Base-by-base conservation (phyloP, 495 filamentous ascomycete species). In the Geoglossum glabrum region DNA sequence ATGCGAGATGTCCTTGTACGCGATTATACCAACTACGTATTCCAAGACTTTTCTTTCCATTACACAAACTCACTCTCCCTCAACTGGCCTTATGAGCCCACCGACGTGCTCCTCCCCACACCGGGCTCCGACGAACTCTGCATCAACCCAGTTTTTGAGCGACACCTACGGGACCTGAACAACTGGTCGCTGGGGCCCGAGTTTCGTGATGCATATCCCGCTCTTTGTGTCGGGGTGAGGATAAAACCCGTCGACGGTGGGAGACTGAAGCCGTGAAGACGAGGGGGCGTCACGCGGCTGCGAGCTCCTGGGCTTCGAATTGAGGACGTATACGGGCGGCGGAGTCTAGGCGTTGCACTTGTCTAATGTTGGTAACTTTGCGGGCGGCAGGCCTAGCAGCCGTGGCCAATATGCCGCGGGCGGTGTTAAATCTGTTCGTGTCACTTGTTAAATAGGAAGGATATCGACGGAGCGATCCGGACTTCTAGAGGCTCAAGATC, bases 51-150 rank as follows among this genome's bases (percentile, higher is more conserved):
- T 55, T 63, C 65, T 26, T 62, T 60, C 36, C 57, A 62, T 34
- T 66, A 67, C 50, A 64, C 60, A 27, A 54, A 59, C 19, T 65
- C 64, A 45, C 52, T 68, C 17, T 63, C 38, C 36, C 56, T 69
- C 28, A 65, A 67, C 38, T 27, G 9, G 54, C 54, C 28, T 0
- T 56, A 56, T 28, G 33, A 56, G n/a, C 54, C 54, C 17, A 56
- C 38, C 11, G 54, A 56, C 54, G 49, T 52, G 9, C 49, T 52
- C 49, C 49, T 52, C 49, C 28, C 49, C 1, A 52, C 49, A 13
- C 19, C 49, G 11, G 23, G 49, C 17, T 52, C 49, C 49, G 49
- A 52, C 25, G 49, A 52, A 6, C 49, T 52, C 9, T 52, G 49
- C 26, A 45, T 58, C 56, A 58, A 49, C 45, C 56, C 56, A 27